Evolutionary conservation across 2,329 filamentous ascomycete genomes (phyloP), one percentile per base, ranked within the genome.

Genomic region (Cordyceps javanica): DNA sequence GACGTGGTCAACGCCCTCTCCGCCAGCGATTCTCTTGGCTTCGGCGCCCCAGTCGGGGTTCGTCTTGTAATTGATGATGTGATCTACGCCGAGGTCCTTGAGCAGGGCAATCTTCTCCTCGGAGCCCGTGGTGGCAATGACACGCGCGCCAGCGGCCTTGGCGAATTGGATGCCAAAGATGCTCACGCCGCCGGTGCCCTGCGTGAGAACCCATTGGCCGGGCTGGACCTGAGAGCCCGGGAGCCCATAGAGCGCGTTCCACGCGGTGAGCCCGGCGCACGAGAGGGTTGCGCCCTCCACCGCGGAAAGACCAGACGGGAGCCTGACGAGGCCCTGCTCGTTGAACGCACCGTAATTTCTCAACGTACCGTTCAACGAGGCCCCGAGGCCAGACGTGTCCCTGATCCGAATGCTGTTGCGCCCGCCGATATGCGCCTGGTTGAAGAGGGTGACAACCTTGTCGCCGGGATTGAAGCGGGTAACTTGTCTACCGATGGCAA

Each of bases 161-260:
- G 77, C 78, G 61, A 80, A 78, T 70, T 79, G 86, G n/a, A 88
- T 68, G 3, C 79, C 86, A 59, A 87, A 87, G 60, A 88, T 77
- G 61, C 78, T 82, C 8, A 89, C 86, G 59, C 86, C 86, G 21
- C 87, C 86, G 0, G 85, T 89, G n/a, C 86, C 87, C 69, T 89
- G 84, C 1, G 85, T 85, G 36, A 90, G 75, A 3, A 90, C 84
- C 63, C 69, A 76, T 60, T 81, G 70, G 5, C 83, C 84, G 0
- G 82, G 78, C 64, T 76, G 74, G 59, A 87, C 61, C 48, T 66
- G 65, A 23, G 74, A 72, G 62, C 70, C 70, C 62, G 70, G 70
- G 28, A 84, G 64, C 2, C 85, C 85, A 62, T 82, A 86, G 13
- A 88, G 73, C 2, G 82, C 81, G 66, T 87, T 87, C 85, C 85